A percentile compares a stretch with the other conserved stretches of the same genome.
Evolutionary conservation across 2,329 filamentous ascomycete genomes (phyloP).

Genomic region (Penicillium sp.): DNA sequence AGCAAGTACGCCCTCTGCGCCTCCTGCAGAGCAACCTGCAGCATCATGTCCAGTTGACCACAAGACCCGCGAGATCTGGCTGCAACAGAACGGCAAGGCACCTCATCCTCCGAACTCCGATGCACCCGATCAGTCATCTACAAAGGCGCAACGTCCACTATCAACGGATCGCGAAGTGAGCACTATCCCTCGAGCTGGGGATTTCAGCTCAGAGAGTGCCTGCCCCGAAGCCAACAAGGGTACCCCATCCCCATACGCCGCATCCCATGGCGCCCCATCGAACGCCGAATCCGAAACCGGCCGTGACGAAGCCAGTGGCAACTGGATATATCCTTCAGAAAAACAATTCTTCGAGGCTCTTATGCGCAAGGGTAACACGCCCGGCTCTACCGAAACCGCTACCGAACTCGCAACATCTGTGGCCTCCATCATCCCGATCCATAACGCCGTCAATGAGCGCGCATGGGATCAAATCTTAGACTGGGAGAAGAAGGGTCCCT

Average conservation of each 20-base stretch:
- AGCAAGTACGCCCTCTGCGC: conserved; percentile 39
- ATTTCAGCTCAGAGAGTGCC: conserved; percentile 20
- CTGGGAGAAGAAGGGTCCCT: conserved; percentile 75
- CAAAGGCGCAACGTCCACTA: conserved; percentile 50
- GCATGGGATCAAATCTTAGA: conserved; percentile 89
- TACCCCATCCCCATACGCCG: conserved; percentile 31
- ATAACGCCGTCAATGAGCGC: conserved; percentile 97
- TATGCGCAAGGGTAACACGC: conserved; percentile 83
- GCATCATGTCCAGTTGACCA: conserved; percentile 83
- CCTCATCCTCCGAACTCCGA: conserved; percentile 36
- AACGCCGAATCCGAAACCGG: conserved; percentile 81
- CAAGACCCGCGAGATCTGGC: conserved; percentile 84
- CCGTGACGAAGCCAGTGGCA: conserved; percentile 68
- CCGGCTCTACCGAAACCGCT: conserved; percentile 48
- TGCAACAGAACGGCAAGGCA: conserved; percentile 55
- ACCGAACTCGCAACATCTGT: conserved; percentile 68
- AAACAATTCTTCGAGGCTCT: conserved; percentile 98
- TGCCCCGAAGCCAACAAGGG: conserved; percentile 25
- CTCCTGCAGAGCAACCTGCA: conserved; percentile 28
- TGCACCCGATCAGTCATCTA: conserved; percentile 27
- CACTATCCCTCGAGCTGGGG: conserved; percentile 70
- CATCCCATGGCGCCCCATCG: conserved; percentile 51
- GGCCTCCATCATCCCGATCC: conserved; percentile 90
- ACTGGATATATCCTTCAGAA: conserved; percentile 97
- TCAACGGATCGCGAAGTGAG: conserved; percentile 73